phyloP scores from a whole-genome alignment of 129 eudicot species.

The Glebionis coronaria region DNA sequence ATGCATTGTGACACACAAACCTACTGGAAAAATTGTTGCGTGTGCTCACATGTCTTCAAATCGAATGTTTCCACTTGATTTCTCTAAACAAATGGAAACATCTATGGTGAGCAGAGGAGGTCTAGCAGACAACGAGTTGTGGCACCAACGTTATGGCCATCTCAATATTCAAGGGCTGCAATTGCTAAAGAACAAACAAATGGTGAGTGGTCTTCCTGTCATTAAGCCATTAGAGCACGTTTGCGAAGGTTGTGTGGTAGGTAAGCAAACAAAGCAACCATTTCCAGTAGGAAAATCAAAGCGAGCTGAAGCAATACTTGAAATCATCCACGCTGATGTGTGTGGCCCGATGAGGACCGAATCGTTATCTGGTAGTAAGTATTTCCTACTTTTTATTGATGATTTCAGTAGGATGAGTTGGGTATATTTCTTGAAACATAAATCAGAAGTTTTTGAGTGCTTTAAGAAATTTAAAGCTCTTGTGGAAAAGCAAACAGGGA shows the following conservation, averaged over 20 bases:
- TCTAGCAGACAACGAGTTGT: too few relatives aligned
- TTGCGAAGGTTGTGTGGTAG: not conserved
- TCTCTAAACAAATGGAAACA: not conserved
- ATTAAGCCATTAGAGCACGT: not conserved
- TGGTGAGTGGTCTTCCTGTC: not conserved
- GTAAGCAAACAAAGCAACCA: not conserved
- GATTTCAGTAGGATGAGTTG: too few relatives aligned
- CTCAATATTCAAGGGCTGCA: not conserved
- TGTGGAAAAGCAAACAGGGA: too few relatives aligned
- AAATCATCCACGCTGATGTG: too few relatives aligned
- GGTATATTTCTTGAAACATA: too few relatives aligned
- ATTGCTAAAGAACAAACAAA: not conserved
- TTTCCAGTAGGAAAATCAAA: not conserved
- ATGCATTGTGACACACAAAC: too few relatives aligned
- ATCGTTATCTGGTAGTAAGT: too few relatives aligned
- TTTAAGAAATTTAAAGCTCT: too few relatives aligned
- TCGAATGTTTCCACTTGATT: not conserved
- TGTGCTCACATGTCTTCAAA: not conserved
- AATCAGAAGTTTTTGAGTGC: too few relatives aligned
- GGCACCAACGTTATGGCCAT: conserved; percentile 8
- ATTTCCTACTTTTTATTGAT: too few relatives aligned
- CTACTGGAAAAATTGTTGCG: not conserved
- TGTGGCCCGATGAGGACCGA: too few relatives aligned
- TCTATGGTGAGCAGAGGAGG: not conserved
- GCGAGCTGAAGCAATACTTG: too few relatives aligned